These are phyloP conservation scores for Phylloporus rhodoxanthus DNA, from an alignment of 768 basidiomycete genomes.

Conservation along the genomic window DNA sequence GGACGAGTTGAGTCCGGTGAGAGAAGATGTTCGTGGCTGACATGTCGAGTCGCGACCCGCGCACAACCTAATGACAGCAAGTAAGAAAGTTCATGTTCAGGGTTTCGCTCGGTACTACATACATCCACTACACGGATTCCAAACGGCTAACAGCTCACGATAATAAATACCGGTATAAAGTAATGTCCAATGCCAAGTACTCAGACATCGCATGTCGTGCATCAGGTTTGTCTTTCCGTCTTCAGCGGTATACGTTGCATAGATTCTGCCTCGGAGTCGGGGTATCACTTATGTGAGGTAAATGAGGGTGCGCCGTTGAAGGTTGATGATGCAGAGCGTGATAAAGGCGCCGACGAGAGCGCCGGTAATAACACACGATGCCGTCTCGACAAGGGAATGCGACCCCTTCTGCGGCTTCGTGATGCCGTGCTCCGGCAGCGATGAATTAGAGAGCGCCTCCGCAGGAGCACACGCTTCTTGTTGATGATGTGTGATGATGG, in stretches of 20 bases:
- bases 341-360: constrained; percentile 56
- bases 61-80: not conserved
- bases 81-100: not conserved
- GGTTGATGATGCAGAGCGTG: constrained; percentile 45
- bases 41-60: not conserved
- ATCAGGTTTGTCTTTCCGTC: constrained; percentile 4
- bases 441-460: constrained; percentile 11
- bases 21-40: constrained; percentile 27
- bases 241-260: not conserved
- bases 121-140: not conserved
- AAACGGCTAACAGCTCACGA: constrained; percentile 7
- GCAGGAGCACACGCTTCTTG: constrained; percentile 13
- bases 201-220: constrained; percentile 17
- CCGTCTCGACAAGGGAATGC: constrained; percentile 30
- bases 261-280: not conserved
- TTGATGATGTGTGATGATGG: constrained; percentile 23
- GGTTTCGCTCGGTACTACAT: not conserved
- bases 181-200: constrained; percentile 12
- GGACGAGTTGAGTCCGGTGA: constrained; percentile 59
- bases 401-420: constrained; percentile 17
- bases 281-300: constrained; percentile 26
- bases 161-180: constrained; percentile 28
- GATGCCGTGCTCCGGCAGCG: constrained; percentile 1
- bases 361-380: constrained; percentile 49
- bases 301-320: constrained; percentile 43